Evolutionary conservation across 768 basidiomycete species (phyloP).

Genomic region (Infundibulicybe gibba): DNA sequence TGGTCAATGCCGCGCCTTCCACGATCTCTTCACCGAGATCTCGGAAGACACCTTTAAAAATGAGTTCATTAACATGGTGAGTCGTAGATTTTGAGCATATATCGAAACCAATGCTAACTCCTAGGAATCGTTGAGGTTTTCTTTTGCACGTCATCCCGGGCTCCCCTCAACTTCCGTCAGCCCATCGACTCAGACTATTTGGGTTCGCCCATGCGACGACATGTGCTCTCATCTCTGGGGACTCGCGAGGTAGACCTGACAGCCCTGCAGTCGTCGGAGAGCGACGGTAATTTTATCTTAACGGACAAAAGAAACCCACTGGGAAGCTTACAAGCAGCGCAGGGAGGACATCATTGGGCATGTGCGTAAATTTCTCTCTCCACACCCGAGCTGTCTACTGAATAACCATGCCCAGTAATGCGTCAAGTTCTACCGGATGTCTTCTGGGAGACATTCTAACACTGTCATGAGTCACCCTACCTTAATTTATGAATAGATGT

Average conservation of each 20-base stretch:
- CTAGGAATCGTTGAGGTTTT: conserved; percentile 52
- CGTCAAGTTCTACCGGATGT: conserved; percentile 66
- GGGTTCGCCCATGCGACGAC: conserved; percentile 61
- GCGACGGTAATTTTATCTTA: conserved; percentile 47
- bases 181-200: conserved; percentile 58
- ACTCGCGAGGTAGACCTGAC: conserved; percentile 51
- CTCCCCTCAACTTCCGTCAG: conserved; percentile 56
- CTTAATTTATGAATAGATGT: too few species aligned
- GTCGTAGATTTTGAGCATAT: conserved; percentile 11
- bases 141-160: conserved; percentile 65
- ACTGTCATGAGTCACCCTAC: background rate
- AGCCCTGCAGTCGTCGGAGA: conserved; percentile 32
- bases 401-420: conserved; percentile 53
- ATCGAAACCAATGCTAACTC: background rate
- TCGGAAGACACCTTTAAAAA: conserved; percentile 42
- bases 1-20: conserved; percentile 77
- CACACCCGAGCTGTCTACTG: conserved; percentile 2
- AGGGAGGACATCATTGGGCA: conserved; percentile 73
- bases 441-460: conserved; percentile 77
- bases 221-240: conserved; percentile 49
- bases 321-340: conserved; percentile 60
- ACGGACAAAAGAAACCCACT: conserved; percentile 62
- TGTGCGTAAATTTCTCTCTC: conserved; percentile 36
- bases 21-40: conserved; percentile 53
- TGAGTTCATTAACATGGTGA: conserved; percentile 74